Percentiles rank a stretch among this genome's conserved stretches.
These are phyloP conservation scores for Zygosaccharomyces pseudorouxii DNA, from an alignment of 805 yeast genomes.

Conservation along the genomic window DNA sequence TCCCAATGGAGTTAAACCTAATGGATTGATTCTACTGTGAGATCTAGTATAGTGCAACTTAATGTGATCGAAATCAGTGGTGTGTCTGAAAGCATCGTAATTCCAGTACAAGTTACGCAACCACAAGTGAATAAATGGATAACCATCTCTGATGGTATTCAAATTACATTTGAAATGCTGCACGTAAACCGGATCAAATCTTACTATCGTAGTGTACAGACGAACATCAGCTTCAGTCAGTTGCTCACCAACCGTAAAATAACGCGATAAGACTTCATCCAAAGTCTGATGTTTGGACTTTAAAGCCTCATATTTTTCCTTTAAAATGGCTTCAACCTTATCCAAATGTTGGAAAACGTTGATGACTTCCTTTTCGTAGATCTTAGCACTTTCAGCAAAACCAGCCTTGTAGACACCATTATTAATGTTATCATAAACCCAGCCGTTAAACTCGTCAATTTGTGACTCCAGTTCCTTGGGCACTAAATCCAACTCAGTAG, in stretches of 20 bases:
- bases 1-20: constrained; percentile 80
- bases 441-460: constrained; percentile 73
- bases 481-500: constrained; percentile 53
- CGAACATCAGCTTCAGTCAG: constrained; percentile 91
- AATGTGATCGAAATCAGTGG: constrained; percentile 87
- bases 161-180: constrained; percentile 94
- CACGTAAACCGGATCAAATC: constrained; percentile 91
- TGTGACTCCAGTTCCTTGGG: constrained; percentile 50
- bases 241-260: constrained; percentile 54
- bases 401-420: constrained; percentile 93
- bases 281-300: constrained; percentile 18
- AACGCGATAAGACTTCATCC: constrained; percentile 21
- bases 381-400: constrained; percentile 78
- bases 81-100: constrained; percentile 62
- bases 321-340: constrained; percentile 59
- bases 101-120: constrained; percentile 79
- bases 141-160: constrained; percentile 71
- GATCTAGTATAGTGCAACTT: constrained; percentile 87
- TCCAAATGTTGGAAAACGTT: constrained; percentile 65
- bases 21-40: constrained; percentile 75
- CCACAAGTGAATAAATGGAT: constrained; percentile 78
- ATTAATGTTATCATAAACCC: constrained; percentile 83
- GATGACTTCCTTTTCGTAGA: constrained; percentile 64
- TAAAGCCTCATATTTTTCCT: constrained; percentile 38
- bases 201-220: constrained; percentile 76